These are phyloP conservation scores for Salix purpurea DNA, from an alignment of 345 rosid genomes.

Conservation along the genomic window DNA sequence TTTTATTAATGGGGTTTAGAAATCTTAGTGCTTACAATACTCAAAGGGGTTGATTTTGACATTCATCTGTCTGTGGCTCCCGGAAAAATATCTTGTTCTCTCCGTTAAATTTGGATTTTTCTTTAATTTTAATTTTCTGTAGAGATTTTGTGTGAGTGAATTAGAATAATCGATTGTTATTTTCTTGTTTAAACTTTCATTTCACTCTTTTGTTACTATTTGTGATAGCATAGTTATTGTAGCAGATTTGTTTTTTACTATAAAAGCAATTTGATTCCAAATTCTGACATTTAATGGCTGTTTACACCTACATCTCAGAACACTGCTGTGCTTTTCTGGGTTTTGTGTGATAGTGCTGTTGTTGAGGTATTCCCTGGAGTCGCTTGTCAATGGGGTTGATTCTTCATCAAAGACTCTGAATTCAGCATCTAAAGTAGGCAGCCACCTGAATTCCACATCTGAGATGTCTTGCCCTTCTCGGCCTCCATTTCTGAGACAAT, in stretches of 20 bases:
- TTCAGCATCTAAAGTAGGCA: constrained; percentile 27
- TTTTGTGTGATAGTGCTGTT: constrained; percentile 35
- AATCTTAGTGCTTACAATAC: constrained; percentile 1
- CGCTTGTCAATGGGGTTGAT: constrained; percentile 36
- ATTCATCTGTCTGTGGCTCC: constrained; percentile 21
- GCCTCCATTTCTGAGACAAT: constrained; percentile 43
- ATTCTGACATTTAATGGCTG: constrained; percentile 17
- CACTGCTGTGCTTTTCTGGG: constrained; percentile 18
- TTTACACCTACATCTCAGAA: constrained; percentile 4
- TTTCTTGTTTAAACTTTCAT: constrained; percentile 10
- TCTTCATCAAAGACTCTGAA: constrained; percentile 46
- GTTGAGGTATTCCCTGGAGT: constrained; percentile 53
- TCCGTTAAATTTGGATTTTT: constrained; percentile 32
- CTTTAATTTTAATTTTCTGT: constrained; percentile 2
- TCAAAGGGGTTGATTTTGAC: constrained; percentile 15
- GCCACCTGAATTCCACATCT: constrained; percentile 24
- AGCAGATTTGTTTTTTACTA: neutral
- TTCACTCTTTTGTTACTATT: neutral
- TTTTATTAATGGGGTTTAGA: neutral
- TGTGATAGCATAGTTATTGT: neutral
- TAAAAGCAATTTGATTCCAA: constrained; percentile 14
- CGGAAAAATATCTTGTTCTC: constrained; percentile 21
- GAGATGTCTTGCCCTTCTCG: constrained; percentile 19
- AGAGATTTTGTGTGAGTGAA: neutral
- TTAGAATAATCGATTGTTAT: neutral